These are phyloP conservation scores for Haplosporangium gracile DNA, from an alignment of 192 early-diverging fungal species.

Conservation along the genomic window DNA sequence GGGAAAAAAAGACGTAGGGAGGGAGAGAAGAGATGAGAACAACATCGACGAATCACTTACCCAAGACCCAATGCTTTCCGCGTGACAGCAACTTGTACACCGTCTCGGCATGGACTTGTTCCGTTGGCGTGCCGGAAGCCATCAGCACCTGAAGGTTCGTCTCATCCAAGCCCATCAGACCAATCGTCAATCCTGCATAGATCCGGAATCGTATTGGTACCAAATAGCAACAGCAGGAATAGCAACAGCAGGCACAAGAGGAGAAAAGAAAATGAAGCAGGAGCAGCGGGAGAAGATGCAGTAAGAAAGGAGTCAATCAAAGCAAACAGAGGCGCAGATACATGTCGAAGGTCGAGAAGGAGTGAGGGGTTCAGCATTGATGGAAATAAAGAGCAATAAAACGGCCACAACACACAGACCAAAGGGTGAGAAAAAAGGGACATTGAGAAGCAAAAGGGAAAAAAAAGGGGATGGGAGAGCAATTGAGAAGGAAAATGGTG, in stretches of 20 bases:
- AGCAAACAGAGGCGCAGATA: not conserved
- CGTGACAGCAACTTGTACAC: conserved; percentile 60
- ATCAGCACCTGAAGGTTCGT: conserved; percentile 88
- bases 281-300: not conserved
- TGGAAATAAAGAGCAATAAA: not conserved
- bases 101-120: conserved; percentile 79
- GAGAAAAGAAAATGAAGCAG: not conserved
- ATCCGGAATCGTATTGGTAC: not conserved
- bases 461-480: not conserved
- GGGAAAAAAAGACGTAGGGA: not conserved
- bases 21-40: not conserved
- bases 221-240: not conserved
- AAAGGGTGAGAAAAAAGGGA: not conserved
- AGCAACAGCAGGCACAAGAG: not conserved
- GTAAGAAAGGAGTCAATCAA: not conserved
- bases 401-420: not conserved
- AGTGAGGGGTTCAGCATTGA: not conserved
- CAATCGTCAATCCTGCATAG: conserved; percentile 67
- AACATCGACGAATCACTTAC: conserved; percentile 11
- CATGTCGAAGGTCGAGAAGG: not conserved
- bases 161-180: conserved; percentile 86
- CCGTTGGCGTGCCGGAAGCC: conserved; percentile 77
- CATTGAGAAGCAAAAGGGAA: not conserved
- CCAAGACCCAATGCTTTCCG: conserved; percentile 88
- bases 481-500: not conserved